These are phyloP conservation scores for Aspergillus kassunensis DNA, from an alignment of 495 filamentous ascomycete genomes.

Conservation along the genomic window DNA sequence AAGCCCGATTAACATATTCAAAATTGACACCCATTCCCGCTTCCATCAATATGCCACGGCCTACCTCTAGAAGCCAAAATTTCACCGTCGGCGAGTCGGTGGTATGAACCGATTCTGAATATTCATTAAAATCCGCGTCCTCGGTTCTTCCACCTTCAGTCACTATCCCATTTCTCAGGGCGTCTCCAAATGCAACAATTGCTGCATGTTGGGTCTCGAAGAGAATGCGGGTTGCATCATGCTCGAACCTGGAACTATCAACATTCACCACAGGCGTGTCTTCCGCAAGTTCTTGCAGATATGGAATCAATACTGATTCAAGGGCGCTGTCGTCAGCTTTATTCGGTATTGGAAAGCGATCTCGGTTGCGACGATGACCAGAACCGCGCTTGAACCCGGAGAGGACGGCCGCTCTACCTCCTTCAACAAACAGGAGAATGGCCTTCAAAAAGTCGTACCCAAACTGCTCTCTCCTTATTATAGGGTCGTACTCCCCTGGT, in stretches of 20 bases:
- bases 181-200: slow-evolving; percentile 52
- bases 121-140: slow-evolving; percentile 20
- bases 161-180: slow-evolving; percentile 40
- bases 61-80: slow-evolving; percentile 63
- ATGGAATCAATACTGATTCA: slow-evolving; percentile 55
- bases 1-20: slow-evolving; percentile 57
- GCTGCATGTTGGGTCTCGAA: slow-evolving; percentile 55
- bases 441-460: slow-evolving; percentile 65
- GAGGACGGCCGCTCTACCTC: slow-evolving; percentile 49
- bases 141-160: slow-evolving; percentile 38
- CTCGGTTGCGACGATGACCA: slow-evolving; percentile 27
- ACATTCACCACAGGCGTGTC: slow-evolving; percentile 50
- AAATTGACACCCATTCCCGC: slow-evolving; percentile 56
- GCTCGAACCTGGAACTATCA: slow-evolving; percentile 57
- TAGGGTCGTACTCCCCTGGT: slow-evolving; percentile 42
- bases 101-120: slow-evolving; percentile 23
- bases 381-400: slow-evolving; percentile 50
- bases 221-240: slow-evolving; percentile 47
- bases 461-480: slow-evolving; percentile 45
- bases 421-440: slow-evolving; percentile 59
- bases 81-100: slow-evolving; percentile 39
- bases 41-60: slow-evolving; percentile 58
- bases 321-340: slow-evolving; percentile 49
- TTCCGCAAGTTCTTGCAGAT: slow-evolving; percentile 48
- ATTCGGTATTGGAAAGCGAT: slow-evolving; percentile 50